Percentiles rank a stretch among this genome's conserved stretches.
phyloP scores from a whole-genome alignment of 352 stramenopile genomes.

The Globisporangium acanthophoron region DNA sequence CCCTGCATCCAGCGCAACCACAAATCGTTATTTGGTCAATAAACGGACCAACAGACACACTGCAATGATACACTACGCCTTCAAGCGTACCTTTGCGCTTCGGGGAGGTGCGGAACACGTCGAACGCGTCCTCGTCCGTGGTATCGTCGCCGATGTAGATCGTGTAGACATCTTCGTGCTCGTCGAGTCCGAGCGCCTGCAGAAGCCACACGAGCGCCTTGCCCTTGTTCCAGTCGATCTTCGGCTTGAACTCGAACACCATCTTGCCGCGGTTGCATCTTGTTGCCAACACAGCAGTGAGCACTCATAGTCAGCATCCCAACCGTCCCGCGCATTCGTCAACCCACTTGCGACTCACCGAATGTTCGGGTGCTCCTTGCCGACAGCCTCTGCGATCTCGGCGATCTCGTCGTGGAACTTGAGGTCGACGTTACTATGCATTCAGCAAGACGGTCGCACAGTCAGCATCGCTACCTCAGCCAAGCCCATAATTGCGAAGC shows the following conservation, averaged over 20 bases:
- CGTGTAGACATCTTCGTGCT: slow-evolving; percentile 77
- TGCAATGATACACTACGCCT: background rate
- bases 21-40: too few relatives aligned
- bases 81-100: slow-evolving; percentile 37
- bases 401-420: slow-evolving; percentile 31
- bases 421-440: slow-evolving; percentile 51
- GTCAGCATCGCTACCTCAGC: background rate
- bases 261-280: slow-evolving; percentile 84
- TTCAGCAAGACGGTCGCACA: background rate
- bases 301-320: too few relatives aligned
- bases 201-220: slow-evolving; percentile 87
- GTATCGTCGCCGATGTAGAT: slow-evolving; percentile 92
- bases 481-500: background rate
- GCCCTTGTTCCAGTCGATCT: slow-evolving; percentile 91
- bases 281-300: background rate
- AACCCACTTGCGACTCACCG: slow-evolving; percentile 25
- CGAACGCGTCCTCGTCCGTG: slow-evolving; percentile 86
- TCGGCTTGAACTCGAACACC: slow-evolving; percentile 89
- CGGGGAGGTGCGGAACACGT: slow-evolving; percentile 48
- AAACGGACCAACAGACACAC: background rate
- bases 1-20: slow-evolving; percentile 15
- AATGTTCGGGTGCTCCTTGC: slow-evolving; percentile 51
- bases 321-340: background rate
- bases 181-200: slow-evolving; percentile 61
- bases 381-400: slow-evolving; percentile 31